Conservation (phyloP, 176 grass and related monocot genomes). For the Neostapfia colusana region DNA sequence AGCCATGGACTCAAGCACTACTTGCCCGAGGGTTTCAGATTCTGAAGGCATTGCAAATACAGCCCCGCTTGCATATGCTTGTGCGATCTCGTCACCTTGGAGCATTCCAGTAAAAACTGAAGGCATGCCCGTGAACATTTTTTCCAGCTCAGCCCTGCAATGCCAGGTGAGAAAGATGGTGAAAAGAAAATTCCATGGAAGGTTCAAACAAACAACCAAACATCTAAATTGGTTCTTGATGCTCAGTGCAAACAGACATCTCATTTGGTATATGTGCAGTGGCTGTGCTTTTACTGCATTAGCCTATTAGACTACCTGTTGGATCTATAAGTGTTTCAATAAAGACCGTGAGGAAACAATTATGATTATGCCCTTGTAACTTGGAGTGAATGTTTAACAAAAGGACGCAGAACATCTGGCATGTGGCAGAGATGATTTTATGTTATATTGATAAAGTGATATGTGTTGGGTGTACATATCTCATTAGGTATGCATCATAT, state of each 20-base stretch:
- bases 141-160: constrained; percentile 81
- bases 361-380: not conserved
- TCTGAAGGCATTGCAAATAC: constrained; percentile 97
- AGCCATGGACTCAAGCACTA: constrained; percentile 96
- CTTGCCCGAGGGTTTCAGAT: constrained; percentile 97
- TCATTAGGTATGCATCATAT: constrained; percentile 6
- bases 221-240: not conserved
- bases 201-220: constrained; percentile 2
- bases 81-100: constrained; percentile 83
- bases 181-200: constrained; percentile 28
- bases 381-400: not conserved
- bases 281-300: not conserved
- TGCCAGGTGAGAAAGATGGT: not conserved
- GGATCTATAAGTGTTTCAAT: not conserved
- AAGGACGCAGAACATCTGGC: not conserved
- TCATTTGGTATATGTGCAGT: not conserved
- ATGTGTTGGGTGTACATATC: constrained; percentile 15
- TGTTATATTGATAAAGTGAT: constrained; percentile 19
- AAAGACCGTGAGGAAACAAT: not conserved
- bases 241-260: not conserved
- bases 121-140: constrained; percentile 79
- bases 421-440: constrained; percentile 7
- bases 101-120: constrained; percentile 95
- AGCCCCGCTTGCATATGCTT: constrained; percentile 84
- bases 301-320: constrained; percentile 6